These are phyloP conservation scores for Pseudonitzschia pungens DNA, from an alignment of 108 stramenopile genomes.

Conservation along the genomic window DNA sequence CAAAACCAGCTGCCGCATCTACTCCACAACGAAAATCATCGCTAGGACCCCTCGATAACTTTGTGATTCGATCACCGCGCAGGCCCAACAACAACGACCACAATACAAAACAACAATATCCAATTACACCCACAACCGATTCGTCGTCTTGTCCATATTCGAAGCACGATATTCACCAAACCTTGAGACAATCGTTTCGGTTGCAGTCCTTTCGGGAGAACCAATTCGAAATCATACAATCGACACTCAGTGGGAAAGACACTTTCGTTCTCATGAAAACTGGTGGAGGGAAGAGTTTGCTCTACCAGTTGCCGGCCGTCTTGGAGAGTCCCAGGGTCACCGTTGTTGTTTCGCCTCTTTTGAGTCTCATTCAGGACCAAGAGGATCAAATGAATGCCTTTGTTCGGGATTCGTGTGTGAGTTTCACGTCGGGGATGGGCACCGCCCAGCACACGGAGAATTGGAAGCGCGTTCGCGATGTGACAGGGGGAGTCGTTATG, in stretches of 20 bases:
- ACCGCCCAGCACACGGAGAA: constrained; percentile 55
- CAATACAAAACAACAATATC: not conserved
- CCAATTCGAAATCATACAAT: constrained; percentile 86
- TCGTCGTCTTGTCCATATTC: constrained; percentile 11
- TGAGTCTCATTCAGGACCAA: constrained; percentile 95
- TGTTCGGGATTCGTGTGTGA: constrained; percentile 45
- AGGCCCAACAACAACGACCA: constrained; percentile 9
- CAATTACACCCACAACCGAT: not conserved
- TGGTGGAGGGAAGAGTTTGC: constrained; percentile 88
- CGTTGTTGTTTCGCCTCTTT: constrained; percentile 84
- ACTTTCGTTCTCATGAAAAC: constrained; percentile 94
- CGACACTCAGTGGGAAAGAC: constrained; percentile 74
- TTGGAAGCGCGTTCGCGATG: constrained; percentile 67
- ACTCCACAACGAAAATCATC: not conserved
- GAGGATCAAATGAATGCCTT: constrained; percentile 86
- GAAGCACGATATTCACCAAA: not conserved
- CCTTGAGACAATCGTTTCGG: constrained; percentile 58
- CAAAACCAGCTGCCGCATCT: not conserved
- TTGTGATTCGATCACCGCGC: not conserved
- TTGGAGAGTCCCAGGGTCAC: constrained; percentile 60
- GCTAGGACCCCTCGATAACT: constrained; percentile 1
- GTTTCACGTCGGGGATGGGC: constrained; percentile 67
- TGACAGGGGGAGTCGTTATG: constrained; percentile 58
- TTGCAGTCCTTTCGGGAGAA: constrained; percentile 77
- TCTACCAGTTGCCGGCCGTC: constrained; percentile 35